Evolutionary conservation across 1,284 basidiomycete species (phyloP).

Genomic region (Cutaneotrichosporon daszewskae): DNA sequence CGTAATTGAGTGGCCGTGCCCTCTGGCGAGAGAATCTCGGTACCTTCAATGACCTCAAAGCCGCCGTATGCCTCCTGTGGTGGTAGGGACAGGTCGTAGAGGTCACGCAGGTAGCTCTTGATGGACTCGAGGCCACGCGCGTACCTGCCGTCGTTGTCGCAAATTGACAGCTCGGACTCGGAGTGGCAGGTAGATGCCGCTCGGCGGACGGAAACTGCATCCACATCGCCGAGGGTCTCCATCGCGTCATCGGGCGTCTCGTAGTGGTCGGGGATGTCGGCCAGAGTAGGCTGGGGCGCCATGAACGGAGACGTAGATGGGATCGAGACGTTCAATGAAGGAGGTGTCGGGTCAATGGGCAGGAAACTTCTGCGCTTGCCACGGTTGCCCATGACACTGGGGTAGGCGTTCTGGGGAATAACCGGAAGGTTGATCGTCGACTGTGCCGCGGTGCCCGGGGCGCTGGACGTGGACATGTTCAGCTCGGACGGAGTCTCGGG

Average conservation of each 20-base stretch:
- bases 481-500: constrained; percentile 1
- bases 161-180: constrained; percentile 13
- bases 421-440: not conserved
- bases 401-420: not conserved
- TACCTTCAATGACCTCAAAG: constrained; percentile 31
- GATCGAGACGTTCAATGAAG: constrained; percentile 47
- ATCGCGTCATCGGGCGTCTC: constrained; percentile 8
- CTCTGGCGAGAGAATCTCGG: not conserved
- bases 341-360: constrained; percentile 59
- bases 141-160: constrained; percentile 31
- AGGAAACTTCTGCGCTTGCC: constrained; percentile 74
- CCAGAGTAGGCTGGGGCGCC: constrained; percentile 15
- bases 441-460: not conserved
- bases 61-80: constrained; percentile 39
- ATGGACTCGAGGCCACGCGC: constrained; percentile 67
- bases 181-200: constrained; percentile 11
- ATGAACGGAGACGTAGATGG: constrained; percentile 63
- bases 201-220: constrained; percentile 1
- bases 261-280: not conserved
- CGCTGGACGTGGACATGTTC: not conserved
- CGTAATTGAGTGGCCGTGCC: not conserved
- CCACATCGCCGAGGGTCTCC: constrained; percentile 17
- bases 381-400: not conserved
- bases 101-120: constrained; percentile 90
- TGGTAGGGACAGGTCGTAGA: constrained; percentile 68